Evolutionary conservation across 2,329 filamentous ascomycete genomes (phyloP), one percentile per base, ranked within the genome.

Genomic region (Fusarium sp.): DNA sequence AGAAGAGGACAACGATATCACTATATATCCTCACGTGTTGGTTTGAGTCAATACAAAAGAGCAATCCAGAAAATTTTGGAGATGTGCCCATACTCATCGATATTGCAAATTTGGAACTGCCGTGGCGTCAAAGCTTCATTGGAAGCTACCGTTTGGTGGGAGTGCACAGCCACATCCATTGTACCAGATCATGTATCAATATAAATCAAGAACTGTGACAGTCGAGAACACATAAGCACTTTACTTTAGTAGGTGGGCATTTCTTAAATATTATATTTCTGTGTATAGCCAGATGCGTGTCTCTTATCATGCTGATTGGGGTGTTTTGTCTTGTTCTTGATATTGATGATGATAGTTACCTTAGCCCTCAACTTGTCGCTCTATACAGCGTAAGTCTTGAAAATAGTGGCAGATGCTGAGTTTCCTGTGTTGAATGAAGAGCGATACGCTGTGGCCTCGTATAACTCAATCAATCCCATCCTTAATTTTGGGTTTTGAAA

Each of bases 1-100:
- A 59, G 58, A 33, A 71, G 55, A 68, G 58, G 61, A 73, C 70
- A 73, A 42, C 58, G 31, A 63, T 45, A 41, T 54, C 35, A 47
- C 60, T 57, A 44, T 18, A n/a, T 15, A 20, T 51, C 18, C 41
- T 61, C 44, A 45, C 35, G 62, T 59, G 33, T 35, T 12, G 50
- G 48, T 30, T 47, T 51, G 57, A 68, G 50, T 64, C 66, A 68
- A 31, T 54, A 15, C 3, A 45, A n/a, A 30, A 20, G 15, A 11
- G 41, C 12, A 31, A n/a, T 22, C 5, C 30, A 33, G 45, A n/a
- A 16, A n/a, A 33, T 18, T 15, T 22, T 22, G 6, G 2, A 28
- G 45, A 26, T 28, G n/a, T 30, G 30, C 22, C 13, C 11, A 36
- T 31, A 11, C 24, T 35, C 31, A 7, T 33, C 24, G 22, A 26